These are phyloP conservation scores for Aspergillus latus DNA, from an alignment of 2,329 filamentous ascomycete species.

Conservation along the genomic window DNA sequence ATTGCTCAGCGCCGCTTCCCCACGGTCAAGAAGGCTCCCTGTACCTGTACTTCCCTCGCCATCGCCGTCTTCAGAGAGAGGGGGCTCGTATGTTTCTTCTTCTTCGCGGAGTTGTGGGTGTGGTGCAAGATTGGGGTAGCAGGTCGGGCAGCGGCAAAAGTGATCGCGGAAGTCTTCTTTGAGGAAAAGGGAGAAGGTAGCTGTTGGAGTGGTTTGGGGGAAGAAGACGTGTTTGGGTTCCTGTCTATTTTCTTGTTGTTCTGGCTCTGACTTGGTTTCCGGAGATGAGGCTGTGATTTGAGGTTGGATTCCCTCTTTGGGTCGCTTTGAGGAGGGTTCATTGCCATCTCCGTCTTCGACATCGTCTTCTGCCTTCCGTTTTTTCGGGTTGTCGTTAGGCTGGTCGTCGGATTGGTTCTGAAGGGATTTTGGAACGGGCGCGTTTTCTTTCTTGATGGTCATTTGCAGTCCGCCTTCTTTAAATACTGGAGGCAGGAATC, in stretches of 20 bases:
- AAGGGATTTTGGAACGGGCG: not conserved
- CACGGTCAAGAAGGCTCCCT: conserved; percentile 82
- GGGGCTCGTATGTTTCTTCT: conserved; percentile 91
- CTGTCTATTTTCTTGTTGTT: not conserved
- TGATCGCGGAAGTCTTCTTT: conserved; percentile 73
- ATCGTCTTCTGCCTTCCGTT: conserved; percentile 64
- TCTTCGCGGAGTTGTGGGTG: conserved; percentile 87
- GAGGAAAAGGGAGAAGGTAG: conserved; percentile 78
- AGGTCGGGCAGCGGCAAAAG: conserved; percentile 79
- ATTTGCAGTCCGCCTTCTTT: conserved; percentile 33
- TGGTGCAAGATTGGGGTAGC: conserved; percentile 69
- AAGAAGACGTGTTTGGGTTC: conserved; percentile 61
- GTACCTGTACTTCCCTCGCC: conserved; percentile 58
- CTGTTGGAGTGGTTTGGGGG: conserved; percentile 52
- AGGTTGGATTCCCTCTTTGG: conserved; percentile 42
- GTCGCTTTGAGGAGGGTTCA: conserved; percentile 44
- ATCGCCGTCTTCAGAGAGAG: conserved; percentile 66
- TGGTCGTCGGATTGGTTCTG: conserved; percentile 13
- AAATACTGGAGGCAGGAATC: conserved; percentile 76
- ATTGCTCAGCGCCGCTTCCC: conserved; percentile 86
- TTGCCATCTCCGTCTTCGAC: conserved; percentile 30
- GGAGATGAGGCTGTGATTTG: conserved; percentile 9
- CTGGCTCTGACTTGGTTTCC: conserved; percentile 13
- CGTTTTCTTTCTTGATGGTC: not conserved
- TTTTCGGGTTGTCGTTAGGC: conserved; percentile 48